Base-by-base conservation (phyloP, 2,329 filamentous ascomycete species). In the Apiospora arundinis region DNA sequence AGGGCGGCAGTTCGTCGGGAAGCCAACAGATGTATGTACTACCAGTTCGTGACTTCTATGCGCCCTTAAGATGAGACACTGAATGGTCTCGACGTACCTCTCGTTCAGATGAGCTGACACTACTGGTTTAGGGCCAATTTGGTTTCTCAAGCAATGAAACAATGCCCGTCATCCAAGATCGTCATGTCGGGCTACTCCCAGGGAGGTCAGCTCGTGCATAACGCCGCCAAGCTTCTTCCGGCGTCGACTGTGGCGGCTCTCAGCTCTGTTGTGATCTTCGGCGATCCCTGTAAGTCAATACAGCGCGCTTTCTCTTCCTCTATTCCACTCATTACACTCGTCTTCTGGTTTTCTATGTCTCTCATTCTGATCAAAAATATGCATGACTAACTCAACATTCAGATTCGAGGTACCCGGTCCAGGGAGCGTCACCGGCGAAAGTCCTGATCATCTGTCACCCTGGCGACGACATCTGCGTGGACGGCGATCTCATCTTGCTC, bases 1-100 rank as follows among this genome's bases (percentile, higher is more conserved):
- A 69, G 45, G 71, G 71, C 14, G 71, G 71, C 3, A 67, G 69
- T n/a, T 23, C 44, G 9, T 37, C 63, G 23, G 71, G 68, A 4
- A 70, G 68, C 44, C 68, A 48, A 44, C 37, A 69, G n/a, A 72
- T 72, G 71, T 72, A 44, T 8, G 56, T 56, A 67, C 12, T 6
- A 37, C 42, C 16, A 16, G 5, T 18, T 5, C 28, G 1, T 32
- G 28, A 14, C 25, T 16, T 11, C 5, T 28, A 32, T 32, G n/a
- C n/a, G n/a, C 56, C 40, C 28, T 28, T 9, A 9, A 37, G 18
- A 21, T 3, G 16, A 23, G 46, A 25, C 2, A 1, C 11, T 44
- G 9, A 16, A 40, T 21, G 1, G 25, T 28, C 9, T 7, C 14
- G 16, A 11, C 52, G 14, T 25, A 25, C 9, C 4, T 49, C 1